Evolutionary conservation across 768 basidiomycete species (phyloP).

Genomic region (Psilocybe subaeruginosa): DNA sequence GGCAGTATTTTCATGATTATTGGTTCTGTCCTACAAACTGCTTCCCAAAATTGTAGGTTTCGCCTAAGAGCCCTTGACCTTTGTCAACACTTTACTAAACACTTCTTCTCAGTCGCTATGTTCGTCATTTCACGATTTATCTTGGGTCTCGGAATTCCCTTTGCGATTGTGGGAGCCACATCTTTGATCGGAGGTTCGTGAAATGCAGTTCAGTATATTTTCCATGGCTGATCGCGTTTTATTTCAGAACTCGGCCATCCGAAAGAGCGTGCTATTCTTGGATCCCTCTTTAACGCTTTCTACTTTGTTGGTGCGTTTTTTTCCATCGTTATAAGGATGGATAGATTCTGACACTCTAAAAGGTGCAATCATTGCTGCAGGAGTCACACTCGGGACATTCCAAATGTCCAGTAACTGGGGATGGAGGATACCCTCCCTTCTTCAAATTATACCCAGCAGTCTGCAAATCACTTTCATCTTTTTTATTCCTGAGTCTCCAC

Average conservation of each 20-base stretch:
- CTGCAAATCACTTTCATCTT: slow-evolving; percentile 59
- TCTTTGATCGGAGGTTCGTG: slow-evolving; percentile 56
- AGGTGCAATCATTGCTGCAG: slow-evolving; percentile 63
- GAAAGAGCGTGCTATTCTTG: slow-evolving; percentile 67
- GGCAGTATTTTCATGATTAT: slow-evolving; percentile 54
- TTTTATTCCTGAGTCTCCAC: slow-evolving; percentile 66
- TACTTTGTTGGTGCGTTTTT: slow-evolving; percentile 54
- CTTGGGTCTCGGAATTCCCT: slow-evolving; percentile 61
- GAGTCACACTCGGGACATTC: slow-evolving; percentile 68
- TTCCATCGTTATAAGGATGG: neutral
- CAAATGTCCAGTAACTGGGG: slow-evolving; percentile 59
- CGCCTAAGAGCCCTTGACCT: neutral
- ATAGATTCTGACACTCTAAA: neutral
- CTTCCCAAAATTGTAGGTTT: slow-evolving; percentile 49
- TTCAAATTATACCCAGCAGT: slow-evolving; percentile 56
- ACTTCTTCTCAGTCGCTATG: slow-evolving; percentile 47
- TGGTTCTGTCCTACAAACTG: slow-evolving; percentile 48
- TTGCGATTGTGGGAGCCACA: slow-evolving; percentile 67
- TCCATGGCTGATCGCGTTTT: neutral
- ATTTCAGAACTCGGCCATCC: slow-evolving; percentile 64
- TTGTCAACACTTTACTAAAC: neutral
- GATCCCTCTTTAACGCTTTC: slow-evolving; percentile 64
- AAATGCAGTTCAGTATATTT: too few relatives aligned
- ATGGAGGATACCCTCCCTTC: slow-evolving; percentile 71
- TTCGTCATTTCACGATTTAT: slow-evolving; percentile 60